A percentile compares a stretch with the other conserved stretches of the same genome.
Conservation (phyloP, 78 protist species). For the Mastigamoeba balamuthi region DNA sequence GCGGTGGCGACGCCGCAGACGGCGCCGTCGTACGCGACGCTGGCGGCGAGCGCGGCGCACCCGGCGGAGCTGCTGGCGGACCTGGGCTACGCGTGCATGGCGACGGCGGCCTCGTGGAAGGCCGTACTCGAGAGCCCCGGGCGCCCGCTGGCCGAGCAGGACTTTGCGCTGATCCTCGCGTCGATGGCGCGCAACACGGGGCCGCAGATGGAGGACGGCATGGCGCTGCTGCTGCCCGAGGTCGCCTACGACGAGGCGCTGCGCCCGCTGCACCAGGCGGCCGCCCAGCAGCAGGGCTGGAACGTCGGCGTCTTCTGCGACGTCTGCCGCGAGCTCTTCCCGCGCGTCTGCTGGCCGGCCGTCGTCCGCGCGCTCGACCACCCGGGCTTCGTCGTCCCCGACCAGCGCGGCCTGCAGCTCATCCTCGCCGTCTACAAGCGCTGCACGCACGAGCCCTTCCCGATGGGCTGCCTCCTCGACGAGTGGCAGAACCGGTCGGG, state of each 20-base stretch:
- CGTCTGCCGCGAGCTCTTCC: conserved; percentile 22
- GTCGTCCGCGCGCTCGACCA: conserved; percentile 40
- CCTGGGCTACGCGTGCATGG: not conserved
- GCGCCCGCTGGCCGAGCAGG: not conserved
- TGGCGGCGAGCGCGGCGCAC: too few species aligned
- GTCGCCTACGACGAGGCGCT: not conserved
- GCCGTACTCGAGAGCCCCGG: not conserved
- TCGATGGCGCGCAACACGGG: not conserved
- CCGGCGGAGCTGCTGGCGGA: not conserved
- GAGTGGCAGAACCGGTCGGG: conserved; percentile 39
- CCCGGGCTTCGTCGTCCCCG: conserved; percentile 14
- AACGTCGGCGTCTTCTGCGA: conserved; percentile 32
- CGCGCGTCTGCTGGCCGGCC: conserved; percentile 25
- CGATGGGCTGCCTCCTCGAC: conserved; percentile 32
- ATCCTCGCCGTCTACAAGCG: conserved; percentile 30
- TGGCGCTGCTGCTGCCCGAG: too few species aligned
- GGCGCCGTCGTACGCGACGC: too few species aligned
- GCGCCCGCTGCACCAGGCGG: too few species aligned
- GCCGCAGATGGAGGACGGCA: not conserved
- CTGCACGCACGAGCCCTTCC: conserved; percentile 35
- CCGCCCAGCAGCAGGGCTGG: too few species aligned
- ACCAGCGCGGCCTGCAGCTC: conserved; percentile 23
- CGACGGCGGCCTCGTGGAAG: not conserved
- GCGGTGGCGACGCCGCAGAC: too few species aligned
- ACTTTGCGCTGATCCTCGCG: not conserved